Evolutionary conservation across 345 rosid genomes (phyloP).

Genomic region (Acer campestre): DNA sequence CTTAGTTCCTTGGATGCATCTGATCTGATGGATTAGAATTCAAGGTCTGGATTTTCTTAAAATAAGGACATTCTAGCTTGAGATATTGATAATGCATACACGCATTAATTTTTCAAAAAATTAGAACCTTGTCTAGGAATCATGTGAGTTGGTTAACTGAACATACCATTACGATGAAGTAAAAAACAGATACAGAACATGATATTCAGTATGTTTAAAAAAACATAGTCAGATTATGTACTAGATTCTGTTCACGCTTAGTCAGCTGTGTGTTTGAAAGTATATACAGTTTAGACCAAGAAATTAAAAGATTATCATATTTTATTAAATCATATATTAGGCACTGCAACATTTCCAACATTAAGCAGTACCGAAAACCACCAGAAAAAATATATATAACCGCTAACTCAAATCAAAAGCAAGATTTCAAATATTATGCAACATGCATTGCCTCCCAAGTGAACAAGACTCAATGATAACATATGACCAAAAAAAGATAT

Average conservation of each 20-base stretch:
- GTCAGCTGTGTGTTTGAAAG: not conserved
- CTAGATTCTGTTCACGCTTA: not conserved
- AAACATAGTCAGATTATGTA: not conserved
- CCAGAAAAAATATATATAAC: not conserved
- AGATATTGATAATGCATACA: not conserved
- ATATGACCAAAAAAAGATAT: not conserved
- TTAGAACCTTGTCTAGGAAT: not conserved
- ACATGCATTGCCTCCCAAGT: not conserved
- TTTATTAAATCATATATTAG: not conserved
- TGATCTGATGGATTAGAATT: too few relatives aligned
- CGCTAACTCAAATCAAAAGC: too few relatives aligned
- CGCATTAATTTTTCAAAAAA: not conserved
- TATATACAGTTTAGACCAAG: not conserved
- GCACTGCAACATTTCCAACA: not conserved
- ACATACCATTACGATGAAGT: not conserved
- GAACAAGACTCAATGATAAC: not conserved
- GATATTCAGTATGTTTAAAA: not conserved
- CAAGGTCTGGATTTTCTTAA: not conserved
- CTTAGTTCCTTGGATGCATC: not conserved
- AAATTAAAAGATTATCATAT: not conserved
- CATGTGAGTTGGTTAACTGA: not conserved
- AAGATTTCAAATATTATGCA: too few relatives aligned
- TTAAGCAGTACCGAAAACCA: not conserved
- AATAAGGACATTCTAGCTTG: not conserved
- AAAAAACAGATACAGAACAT: not conserved